Base-by-base conservation (phyloP, 495 filamentous ascomycete genomes). In the Penicillium paradoxum region DNA sequence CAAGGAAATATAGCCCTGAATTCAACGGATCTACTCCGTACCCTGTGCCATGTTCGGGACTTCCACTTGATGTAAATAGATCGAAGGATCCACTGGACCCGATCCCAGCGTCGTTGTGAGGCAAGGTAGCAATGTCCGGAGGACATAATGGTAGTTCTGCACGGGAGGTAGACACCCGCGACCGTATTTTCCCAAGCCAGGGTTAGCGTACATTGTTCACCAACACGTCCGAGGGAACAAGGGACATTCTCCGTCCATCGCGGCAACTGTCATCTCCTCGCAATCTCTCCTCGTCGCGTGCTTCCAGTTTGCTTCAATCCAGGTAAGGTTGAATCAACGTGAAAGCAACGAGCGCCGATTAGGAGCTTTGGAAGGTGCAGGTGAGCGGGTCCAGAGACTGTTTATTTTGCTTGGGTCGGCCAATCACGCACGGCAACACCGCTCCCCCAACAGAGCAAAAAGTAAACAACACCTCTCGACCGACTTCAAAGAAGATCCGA, bases 391-490 rank as follows among this genome's bases (percentile, higher is more conserved):
- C 44, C 39, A 18, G 6, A n/a, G n/a, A 45, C 34, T 61, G 63
- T 66, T 66, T 66, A 58, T 66, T 66, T 66, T 66, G 63, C 47
- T 34, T 42, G 36, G 36, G 9, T 10, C 21, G 13, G 30, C 63
- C 55, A 62, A 62, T 64, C 49, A 64, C 51, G 19, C 38, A 14
- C 47, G 40, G 42, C 50, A 40, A 41, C 58, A 22, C 36, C 30
- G 53, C 33, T 44, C 53, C 38, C 60, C 61, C 47, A 62, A 63
- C 57, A 47, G 10, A 63, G 63, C 57, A 66, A 66, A 66, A 66
- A 58, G 54, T 69, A 72, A 73, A 73, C 69, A 72, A 67, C 49
- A 50, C 49, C 43, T 45, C 56, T 53, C 17, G 43, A n/a, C 19
- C 42, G 29, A 38, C 42, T 2, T 45, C 43, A 40, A 47, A 22